Conservation (phyloP, 2,329 filamentous ascomycete species). For the Xylaria sp. region DNA sequence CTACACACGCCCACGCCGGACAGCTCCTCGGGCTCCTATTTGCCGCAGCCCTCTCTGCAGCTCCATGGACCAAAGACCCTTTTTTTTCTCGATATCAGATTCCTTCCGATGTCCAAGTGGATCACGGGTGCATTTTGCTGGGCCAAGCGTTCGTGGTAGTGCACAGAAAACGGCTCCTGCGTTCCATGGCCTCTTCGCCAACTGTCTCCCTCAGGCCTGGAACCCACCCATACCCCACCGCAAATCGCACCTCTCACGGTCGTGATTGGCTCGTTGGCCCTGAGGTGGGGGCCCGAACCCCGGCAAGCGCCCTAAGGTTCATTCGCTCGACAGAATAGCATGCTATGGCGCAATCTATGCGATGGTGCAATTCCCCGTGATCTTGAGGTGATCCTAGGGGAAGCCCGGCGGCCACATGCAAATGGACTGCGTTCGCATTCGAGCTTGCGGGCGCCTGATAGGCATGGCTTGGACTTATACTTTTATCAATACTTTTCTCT, state of each 20-base stretch:
- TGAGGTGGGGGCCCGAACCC: slow-evolving; percentile 36
- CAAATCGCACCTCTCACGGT: background rate
- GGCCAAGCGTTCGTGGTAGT: slow-evolving; percentile 23
- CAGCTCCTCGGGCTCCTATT: slow-evolving; percentile 22
- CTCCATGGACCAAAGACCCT: slow-evolving; percentile 17
- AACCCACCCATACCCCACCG: slow-evolving; percentile 20
- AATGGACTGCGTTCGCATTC: slow-evolving; percentile 39
- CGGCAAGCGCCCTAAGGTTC: slow-evolving; percentile 39
- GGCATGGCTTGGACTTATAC: slow-evolving; percentile 42
- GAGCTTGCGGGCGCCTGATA: slow-evolving; percentile 42
- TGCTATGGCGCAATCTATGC: slow-evolving; percentile 51
- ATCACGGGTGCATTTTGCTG: slow-evolving; percentile 28
- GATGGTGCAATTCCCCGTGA: slow-evolving; percentile 74
- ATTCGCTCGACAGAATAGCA: slow-evolving; percentile 45
- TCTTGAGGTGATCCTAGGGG: slow-evolving; percentile 51
- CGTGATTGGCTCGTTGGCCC: slow-evolving; percentile 42
- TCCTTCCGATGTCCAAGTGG: slow-evolving; percentile 31
- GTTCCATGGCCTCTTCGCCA: slow-evolving; percentile 32
- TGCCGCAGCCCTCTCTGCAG: slow-evolving; percentile 31
- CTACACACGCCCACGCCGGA: slow-evolving; percentile 11
- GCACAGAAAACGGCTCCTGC: slow-evolving; percentile 33
- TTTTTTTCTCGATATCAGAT: slow-evolving; percentile 9
- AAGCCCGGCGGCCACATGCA: slow-evolving; percentile 29
- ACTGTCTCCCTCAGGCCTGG: slow-evolving; percentile 29
- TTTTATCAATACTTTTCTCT: slow-evolving; percentile 32